Base-by-base conservation (phyloP, 257 asterid genomes). In the Echites panduratus region DNA sequence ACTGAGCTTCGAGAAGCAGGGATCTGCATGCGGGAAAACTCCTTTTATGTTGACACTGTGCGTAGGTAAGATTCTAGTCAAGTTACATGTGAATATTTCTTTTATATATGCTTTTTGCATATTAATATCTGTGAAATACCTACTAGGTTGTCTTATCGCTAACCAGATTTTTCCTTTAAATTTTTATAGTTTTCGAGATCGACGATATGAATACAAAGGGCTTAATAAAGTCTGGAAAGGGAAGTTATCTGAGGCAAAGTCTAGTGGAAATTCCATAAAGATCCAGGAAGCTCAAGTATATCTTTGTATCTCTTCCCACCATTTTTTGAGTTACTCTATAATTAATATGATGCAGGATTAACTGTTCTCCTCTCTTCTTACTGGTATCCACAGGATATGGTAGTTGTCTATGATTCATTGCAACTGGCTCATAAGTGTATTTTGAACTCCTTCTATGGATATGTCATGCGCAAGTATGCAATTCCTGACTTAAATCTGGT, bases 401-500 rank as follows among this genome's bases (percentile, higher is more conserved):
- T 91, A 61, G 90, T 94, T 66, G 88, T 94, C 53, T 94, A 87
- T 66, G 99, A 94, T 85, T 94, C 99, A 50, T 79, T 94, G 87
- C 99, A 94, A 79, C 92, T 94, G 78, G 99, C 99, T 79, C 99
- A 94, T 75, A 94, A 94, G 86, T 94, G 99, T 86, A 94, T 94
- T 74, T 94, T 94, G 82, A 94, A 94, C 86, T 94, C 99, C 78
- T 94, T 94, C 83, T 94, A 94, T 69, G 99, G 99, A 84, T 94
- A 94, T 81, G 99, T 91, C 63, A 94, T 94, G 99, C 99, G 97
- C 81, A 94, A 91, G 99, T 94, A 85, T 75, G 93, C 50, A 59
- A 50, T 63, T 59, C 49, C 20, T 35, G 63, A 57, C 74, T 74
- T 78, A 67, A 54, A 26, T 68, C 61, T 68, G 70, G 67, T 81